Evolutionary conservation across 805 yeast genomes (phyloP).

Genomic region (Candida germanica): DNA sequence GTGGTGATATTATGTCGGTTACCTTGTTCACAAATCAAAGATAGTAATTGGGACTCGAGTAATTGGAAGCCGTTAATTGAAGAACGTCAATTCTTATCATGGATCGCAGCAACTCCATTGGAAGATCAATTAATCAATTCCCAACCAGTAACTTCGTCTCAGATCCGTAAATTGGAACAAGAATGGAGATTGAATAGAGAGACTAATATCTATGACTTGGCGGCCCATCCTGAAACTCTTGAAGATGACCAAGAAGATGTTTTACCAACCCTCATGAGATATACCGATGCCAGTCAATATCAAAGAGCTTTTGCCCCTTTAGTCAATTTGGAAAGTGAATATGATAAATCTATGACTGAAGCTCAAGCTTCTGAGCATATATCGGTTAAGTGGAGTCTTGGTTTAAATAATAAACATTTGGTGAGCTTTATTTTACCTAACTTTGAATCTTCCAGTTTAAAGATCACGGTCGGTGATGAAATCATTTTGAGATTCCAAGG

Average conservation of each 20-base stretch:
- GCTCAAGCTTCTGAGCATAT: constrained; percentile 74
- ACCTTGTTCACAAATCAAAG: constrained; percentile 80
- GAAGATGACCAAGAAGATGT: constrained; percentile 51
- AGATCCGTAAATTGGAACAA: constrained; percentile 70
- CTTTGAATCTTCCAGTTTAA: constrained; percentile 60
- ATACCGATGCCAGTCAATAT: constrained; percentile 79
- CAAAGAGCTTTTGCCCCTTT: constrained; percentile 84
- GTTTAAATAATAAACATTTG: constrained; percentile 59
- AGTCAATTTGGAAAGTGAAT: constrained; percentile 76
- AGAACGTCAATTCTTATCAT: constrained; percentile 69
- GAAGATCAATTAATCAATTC: constrained; percentile 53
- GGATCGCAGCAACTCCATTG: constrained; percentile 74
- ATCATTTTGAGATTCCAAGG: constrained; percentile 66
- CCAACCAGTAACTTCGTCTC: constrained; percentile 54
- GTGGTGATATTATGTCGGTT: constrained; percentile 84
- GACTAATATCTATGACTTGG: constrained; percentile 63
- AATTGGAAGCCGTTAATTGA: constrained; percentile 88
- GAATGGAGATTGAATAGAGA: constrained; percentile 74
- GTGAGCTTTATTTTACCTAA: constrained; percentile 70
- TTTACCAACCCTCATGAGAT: constrained; percentile 70
- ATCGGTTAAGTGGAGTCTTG: constrained; percentile 69
- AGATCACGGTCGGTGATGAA: constrained; percentile 83
- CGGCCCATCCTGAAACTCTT: constrained; percentile 18
- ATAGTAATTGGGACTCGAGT: constrained; percentile 78
- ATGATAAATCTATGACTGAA: constrained; percentile 71